Base-by-base conservation (phyloP, 1,284 basidiomycete genomes). In the Chalciporus sp. region DNA sequence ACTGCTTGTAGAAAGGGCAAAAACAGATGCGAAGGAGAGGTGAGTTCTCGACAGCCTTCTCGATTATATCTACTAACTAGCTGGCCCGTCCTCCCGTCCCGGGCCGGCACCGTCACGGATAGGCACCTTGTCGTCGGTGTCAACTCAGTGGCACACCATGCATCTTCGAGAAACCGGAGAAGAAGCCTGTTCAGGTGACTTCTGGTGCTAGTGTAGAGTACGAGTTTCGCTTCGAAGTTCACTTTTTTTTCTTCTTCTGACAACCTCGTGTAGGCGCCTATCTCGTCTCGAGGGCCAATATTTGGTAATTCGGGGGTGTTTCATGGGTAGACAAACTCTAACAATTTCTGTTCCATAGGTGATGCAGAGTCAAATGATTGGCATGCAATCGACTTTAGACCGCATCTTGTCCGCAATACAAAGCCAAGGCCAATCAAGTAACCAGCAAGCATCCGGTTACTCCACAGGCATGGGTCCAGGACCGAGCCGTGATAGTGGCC, bases 151-250 rank as follows among this genome's bases (percentile, higher is more conserved):
- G 91, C 11, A 88, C 86, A 10, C 80, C 82, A 33, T 97, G 94
- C 67, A 76, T 97, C 44, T 97, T 95, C 71, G 95, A 95, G 72
- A 96, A 95, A 72, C 92, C 92, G 63, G 88, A 94, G 72, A 92
- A 88, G 77, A 93, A 92, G 75, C 80, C 77, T 65, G 74, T 74
- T 1, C 84, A 85, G 58, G 74, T 75, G 7, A 73, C 85, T 61
- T 76, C 85, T 50, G 79, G 75, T 42, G 81, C 85, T 44, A 87
- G 88, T 65, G 78, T 88, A 51, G 90, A 92, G 90, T 92, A 64
- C 71, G 85, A 77, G 35, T 51, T 57, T 49, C 44, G 26, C 50
- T 41, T 58, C 58, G 10, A 44, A 44, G 58, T 45, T 7, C 33
- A 20, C 44, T 37, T 52, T 17, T 49, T 39, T 17, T 42, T 46